Percentiles rank a stretch among this genome's conserved stretches.
These are phyloP conservation scores for Phtheirospermum japonicum DNA, from an alignment of 257 asterid species.

Conservation along the genomic window DNA sequence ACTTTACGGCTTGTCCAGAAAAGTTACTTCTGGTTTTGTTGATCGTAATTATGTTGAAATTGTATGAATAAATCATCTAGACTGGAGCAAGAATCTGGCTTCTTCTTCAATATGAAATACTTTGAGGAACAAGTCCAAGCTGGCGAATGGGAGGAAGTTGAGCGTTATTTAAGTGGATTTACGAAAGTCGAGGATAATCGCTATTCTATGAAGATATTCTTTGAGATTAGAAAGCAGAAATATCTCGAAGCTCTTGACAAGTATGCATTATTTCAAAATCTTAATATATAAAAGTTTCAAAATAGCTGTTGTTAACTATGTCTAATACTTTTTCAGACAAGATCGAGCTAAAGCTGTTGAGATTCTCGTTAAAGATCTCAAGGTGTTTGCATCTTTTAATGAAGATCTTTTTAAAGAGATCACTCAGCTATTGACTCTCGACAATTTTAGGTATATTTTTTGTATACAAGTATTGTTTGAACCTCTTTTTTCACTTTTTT, in stretches of 20 bases:
- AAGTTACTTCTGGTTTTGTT: conserved; percentile 18
- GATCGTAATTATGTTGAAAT: conserved; percentile 22
- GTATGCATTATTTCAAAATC: conserved; percentile 36
- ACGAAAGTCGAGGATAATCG: conserved; percentile 99
- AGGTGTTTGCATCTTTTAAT: conserved; percentile 92
- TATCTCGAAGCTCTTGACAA: conserved; percentile 98
- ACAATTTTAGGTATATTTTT: conserved; percentile 77
- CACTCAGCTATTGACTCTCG: conserved; percentile 78
- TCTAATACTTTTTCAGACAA: conserved; percentile 48
- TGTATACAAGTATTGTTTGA: not conserved
- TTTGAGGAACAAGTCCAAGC: conserved; percentile 97
- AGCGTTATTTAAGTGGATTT: conserved; percentile 87
- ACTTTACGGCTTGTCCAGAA: conserved; percentile 14
- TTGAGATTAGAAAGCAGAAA: conserved; percentile 97
- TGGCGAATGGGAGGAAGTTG: conserved; percentile 99
- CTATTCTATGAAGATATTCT: conserved; percentile 95
- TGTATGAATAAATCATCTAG: conserved; percentile 34
- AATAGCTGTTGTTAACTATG: conserved; percentile 15
- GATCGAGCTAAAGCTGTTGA: conserved; percentile 97
- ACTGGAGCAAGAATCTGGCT: conserved; percentile 98
- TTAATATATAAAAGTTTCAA: conserved; percentile 4
- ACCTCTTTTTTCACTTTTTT: conserved; percentile 18
- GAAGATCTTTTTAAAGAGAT: conserved; percentile 98
- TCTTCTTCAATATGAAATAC: conserved; percentile 96
- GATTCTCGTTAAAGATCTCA: conserved; percentile 94